Evolutionary conservation across 306 rosid species (phyloP).

Genomic region (Chamaecrista fasciculata): DNA sequence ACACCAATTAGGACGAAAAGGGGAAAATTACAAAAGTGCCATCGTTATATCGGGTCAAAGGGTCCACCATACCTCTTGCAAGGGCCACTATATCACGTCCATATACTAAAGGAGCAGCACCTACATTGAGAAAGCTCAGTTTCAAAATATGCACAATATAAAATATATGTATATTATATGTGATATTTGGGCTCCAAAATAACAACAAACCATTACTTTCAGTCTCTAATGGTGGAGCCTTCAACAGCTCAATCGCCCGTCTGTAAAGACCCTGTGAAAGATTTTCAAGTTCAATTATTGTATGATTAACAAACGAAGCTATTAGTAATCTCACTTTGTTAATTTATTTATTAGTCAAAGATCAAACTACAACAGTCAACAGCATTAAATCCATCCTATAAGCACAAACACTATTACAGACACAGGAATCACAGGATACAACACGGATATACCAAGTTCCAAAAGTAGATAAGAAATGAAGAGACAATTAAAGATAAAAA

Average conservation of each 20-base stretch:
- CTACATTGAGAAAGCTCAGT: constrained; percentile 31
- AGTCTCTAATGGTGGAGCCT: constrained; percentile 57
- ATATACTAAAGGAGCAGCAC: constrained; percentile 39
- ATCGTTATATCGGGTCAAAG: constrained; percentile 23
- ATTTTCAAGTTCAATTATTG: background rate
- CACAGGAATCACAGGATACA: no score
- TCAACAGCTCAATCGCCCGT: constrained; percentile 70
- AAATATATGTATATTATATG: background rate
- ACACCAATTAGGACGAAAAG: background rate
- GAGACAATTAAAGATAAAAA: no score
- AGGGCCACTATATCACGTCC: constrained; percentile 65
- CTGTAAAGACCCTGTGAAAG: constrained; percentile 80
- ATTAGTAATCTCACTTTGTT: background rate
- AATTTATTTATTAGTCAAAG: background rate
- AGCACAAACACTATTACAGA: no score
- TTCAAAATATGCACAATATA: background rate
- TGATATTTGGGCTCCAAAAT: constrained; percentile 2
- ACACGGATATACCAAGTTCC: no score
- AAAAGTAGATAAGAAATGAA: no score
- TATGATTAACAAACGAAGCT: constrained; percentile 2
- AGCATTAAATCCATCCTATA: no score
- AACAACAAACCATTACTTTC: constrained; percentile 41
- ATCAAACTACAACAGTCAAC: background rate
- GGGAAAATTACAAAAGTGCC: background rate
- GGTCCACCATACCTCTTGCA: constrained; percentile 69